Evolutionary conservation across 2,329 filamentous ascomycete genomes (phyloP).

Genomic region (Cladophialophora exuberans): DNA sequence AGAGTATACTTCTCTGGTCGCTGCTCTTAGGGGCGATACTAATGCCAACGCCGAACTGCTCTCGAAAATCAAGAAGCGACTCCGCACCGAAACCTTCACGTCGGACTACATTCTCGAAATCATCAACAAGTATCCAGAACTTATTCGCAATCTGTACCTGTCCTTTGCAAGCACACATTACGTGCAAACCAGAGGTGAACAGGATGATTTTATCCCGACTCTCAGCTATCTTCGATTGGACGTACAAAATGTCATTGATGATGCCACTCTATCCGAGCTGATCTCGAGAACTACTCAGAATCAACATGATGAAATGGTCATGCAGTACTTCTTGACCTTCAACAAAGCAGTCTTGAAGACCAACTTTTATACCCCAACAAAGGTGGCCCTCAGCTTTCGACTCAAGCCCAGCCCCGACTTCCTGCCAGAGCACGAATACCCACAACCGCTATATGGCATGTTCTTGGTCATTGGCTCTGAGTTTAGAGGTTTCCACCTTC

Average conservation of each 20-base stretch:
- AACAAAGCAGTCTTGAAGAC: conserved; percentile 94
- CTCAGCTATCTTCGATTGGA: conserved; percentile 69
- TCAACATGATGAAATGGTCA: conserved; percentile 97
- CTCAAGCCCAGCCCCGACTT: conserved; percentile 75
- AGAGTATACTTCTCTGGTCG: conserved; percentile 85
- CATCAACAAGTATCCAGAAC: conserved; percentile 83
- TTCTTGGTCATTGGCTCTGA: conserved; percentile 97
- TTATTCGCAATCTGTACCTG: conserved; percentile 86
- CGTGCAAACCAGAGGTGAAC: conserved; percentile 65
- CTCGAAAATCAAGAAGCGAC: conserved; percentile 90
- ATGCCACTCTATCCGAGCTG: conserved; percentile 71
- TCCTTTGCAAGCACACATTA: conserved; percentile 89
- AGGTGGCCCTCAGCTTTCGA: conserved; percentile 96
- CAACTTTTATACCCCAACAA: conserved; percentile 96
- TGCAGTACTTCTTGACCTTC: conserved; percentile 95
- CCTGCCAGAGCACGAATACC: conserved; percentile 88
- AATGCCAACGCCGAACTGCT: conserved; percentile 84
- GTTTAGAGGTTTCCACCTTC: conserved; percentile 94
- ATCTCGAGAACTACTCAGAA: conserved; percentile 82
- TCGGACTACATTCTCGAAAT: conserved; percentile 98
- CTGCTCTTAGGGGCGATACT: conserved; percentile 78
- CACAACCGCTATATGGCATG: conserved; percentile 94
- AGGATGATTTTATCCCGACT: conserved; percentile 71
- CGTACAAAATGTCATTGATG: conserved; percentile 74
- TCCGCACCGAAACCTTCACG: conserved; percentile 96